Evolutionary conservation across 2,329 filamentous ascomycete species (phyloP).

Genomic region (Fusarium haematococcum): DNA sequence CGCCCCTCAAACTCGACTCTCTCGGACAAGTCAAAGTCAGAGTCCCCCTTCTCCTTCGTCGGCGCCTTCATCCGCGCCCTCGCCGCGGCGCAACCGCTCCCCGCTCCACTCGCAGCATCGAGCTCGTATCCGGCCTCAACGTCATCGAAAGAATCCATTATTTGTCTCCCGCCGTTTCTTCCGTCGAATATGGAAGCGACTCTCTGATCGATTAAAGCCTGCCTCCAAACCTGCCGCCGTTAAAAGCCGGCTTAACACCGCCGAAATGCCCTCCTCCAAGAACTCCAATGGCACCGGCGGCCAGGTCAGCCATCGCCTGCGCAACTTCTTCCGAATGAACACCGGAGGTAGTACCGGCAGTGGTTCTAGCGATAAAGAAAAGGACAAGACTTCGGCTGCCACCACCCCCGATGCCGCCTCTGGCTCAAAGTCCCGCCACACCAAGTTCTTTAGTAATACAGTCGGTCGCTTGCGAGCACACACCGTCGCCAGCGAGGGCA

Average conservation of each 20-base stretch:
- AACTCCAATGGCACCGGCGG: constrained; percentile 61
- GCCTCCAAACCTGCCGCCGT: constrained; percentile 20
- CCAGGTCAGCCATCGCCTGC: constrained; percentile 76
- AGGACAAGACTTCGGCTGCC: constrained; percentile 44
- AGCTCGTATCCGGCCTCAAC: constrained; percentile 28
- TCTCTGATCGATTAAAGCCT: constrained; percentile 46
- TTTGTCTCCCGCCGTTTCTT: constrained; percentile 16
- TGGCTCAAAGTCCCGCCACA: constrained; percentile 77
- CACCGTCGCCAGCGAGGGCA: constrained; percentile 93
- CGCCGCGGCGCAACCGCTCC: constrained; percentile 21
- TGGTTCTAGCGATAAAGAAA: constrained; percentile 51
- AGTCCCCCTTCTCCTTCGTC: not conserved
- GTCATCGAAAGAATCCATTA: constrained; percentile 16
- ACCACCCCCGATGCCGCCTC: constrained; percentile 34
- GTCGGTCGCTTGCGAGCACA: constrained; percentile 89
- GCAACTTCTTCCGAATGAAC: constrained; percentile 79
- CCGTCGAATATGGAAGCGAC: constrained; percentile 55
- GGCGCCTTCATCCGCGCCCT: constrained; percentile 23
- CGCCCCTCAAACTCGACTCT: constrained; percentile 3
- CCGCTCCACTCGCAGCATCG: constrained; percentile 10
- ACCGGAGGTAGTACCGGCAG: constrained; percentile 55
- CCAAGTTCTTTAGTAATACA: constrained; percentile 86
- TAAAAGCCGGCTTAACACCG: not conserved
- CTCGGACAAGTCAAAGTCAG: not conserved
- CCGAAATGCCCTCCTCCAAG: constrained; percentile 66